Conservation (phyloP, 2,329 filamentous ascomycete species). For the Colletotrichum phormii region DNA sequence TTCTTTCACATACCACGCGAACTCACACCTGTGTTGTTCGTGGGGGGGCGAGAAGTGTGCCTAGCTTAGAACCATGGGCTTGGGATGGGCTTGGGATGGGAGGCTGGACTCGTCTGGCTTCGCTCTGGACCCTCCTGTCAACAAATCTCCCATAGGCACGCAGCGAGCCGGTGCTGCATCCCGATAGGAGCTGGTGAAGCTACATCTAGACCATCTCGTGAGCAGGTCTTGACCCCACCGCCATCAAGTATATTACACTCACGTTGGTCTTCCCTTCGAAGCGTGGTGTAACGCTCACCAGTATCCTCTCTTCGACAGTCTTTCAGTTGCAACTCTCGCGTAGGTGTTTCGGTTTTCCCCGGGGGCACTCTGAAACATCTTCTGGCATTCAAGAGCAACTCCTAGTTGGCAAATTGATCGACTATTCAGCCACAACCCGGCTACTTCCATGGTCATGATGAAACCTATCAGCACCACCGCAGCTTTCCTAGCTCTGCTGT, state of each 20-base stretch:
- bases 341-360: neutral
- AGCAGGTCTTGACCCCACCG: neutral
- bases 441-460: neutral
- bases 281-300: neutral
- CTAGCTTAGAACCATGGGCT: neutral
- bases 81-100: neutral
- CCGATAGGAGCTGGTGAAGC: neutral
- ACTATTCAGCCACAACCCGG: neutral
- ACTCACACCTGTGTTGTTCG: neutral
- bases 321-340: neutral
- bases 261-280: neutral
- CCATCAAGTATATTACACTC: neutral
- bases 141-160: neutral
- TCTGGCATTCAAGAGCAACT: neutral
- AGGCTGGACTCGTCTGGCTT: neutral
- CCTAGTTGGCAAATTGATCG: neutral
- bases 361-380: neutral
- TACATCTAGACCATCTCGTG: neutral
- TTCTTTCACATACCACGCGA: constrained; percentile 1
- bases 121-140: neutral
- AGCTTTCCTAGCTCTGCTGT: neutral
- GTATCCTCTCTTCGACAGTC: neutral
- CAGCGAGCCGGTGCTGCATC: neutral
- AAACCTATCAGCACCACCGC: neutral
- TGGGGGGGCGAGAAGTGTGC: neutral